Conservation (phyloP, 2,329 filamentous ascomycete species). For the Hypocrella siamensis region DNA sequence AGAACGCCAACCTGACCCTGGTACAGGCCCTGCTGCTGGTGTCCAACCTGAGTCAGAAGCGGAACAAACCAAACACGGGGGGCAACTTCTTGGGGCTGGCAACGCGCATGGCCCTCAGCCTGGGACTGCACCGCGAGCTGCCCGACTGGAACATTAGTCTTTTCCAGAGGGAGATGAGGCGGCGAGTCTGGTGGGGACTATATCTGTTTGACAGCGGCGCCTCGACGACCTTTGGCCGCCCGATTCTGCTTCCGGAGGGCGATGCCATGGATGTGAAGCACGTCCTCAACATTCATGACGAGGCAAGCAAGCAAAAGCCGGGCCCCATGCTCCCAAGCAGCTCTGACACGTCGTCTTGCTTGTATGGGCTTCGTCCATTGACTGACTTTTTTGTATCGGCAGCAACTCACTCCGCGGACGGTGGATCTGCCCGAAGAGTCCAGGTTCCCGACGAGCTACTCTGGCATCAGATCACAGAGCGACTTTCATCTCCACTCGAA, state of each 20-base stretch:
- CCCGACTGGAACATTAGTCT: constrained; percentile 15
- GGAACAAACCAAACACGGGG: constrained; percentile 30
- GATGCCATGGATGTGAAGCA: constrained; percentile 15
- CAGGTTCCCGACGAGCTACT: constrained; percentile 11
- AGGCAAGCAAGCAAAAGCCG: constrained; percentile 3
- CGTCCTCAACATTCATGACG: constrained; percentile 14
- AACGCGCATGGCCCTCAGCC: constrained; percentile 27
- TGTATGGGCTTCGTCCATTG: too few species aligned
- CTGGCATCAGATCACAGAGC: constrained; percentile 12
- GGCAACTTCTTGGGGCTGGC: constrained; percentile 31
- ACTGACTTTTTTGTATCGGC: constrained; percentile 1
- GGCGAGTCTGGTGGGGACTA: constrained; percentile 25
- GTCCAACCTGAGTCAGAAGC: constrained; percentile 28
- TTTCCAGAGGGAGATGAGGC: constrained; percentile 20
- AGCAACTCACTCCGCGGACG: constrained; percentile 11
- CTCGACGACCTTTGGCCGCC: constrained; percentile 25
- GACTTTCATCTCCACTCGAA: constrained; percentile 16
- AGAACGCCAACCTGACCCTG: constrained; percentile 16
- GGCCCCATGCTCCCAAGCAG: not conserved
- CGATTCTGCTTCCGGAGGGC: constrained; percentile 11
- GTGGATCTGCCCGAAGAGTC: constrained; percentile 9
- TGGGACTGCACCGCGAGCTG: constrained; percentile 29
- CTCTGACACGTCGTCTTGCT: too few species aligned
- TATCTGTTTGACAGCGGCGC: constrained; percentile 30
- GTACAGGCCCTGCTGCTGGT: constrained; percentile 15